Percentiles rank a stretch among this genome's conserved stretches.
Evolutionary conservation across 2,329 filamentous ascomycete genomes (phyloP).

Genomic region (Aspergillus ruber): DNA sequence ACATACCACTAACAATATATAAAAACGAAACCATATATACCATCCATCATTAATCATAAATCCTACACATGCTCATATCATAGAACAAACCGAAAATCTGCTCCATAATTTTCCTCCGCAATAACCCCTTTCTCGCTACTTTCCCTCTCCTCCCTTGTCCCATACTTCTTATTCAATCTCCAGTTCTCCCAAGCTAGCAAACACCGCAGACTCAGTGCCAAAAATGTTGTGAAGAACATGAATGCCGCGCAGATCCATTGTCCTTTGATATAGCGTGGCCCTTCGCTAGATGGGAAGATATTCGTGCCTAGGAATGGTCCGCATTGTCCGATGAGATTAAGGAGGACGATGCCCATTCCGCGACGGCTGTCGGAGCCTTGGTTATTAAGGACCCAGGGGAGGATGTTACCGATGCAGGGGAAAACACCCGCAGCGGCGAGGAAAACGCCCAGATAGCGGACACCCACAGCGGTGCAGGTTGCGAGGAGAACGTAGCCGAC

Average conservation of each 20-base stretch:
- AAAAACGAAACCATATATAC: not conserved
- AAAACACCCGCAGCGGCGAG: slow-evolving; percentile 58
- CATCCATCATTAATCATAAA: too few species aligned
- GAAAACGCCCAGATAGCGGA: slow-evolving; percentile 49
- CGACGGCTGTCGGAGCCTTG: slow-evolving; percentile 63
- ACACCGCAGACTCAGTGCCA: slow-evolving; percentile 49
- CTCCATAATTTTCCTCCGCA: slow-evolving; percentile 37
- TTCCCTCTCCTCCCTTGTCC: slow-evolving; percentile 17
- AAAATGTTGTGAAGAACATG: slow-evolving; percentile 52
- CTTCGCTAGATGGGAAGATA: slow-evolving; percentile 50
- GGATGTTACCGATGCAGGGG: slow-evolving; percentile 61
- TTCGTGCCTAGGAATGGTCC: slow-evolving; percentile 59
- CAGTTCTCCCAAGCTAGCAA: slow-evolving; percentile 56
- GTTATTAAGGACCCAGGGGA: slow-evolving; percentile 65
- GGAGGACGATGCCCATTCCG: slow-evolving; percentile 59
- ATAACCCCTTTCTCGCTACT: slow-evolving; percentile 13
- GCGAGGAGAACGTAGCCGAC: slow-evolving; percentile 62
- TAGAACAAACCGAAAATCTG: slow-evolving; percentile 32
- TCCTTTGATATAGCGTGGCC: slow-evolving; percentile 48
- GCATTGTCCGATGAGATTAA: slow-evolving; percentile 61
- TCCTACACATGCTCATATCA: slow-evolving; percentile 11
- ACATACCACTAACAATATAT: not conserved
- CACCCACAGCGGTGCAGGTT: slow-evolving; percentile 44
- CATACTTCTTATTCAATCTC: slow-evolving; percentile 49
- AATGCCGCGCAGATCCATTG: slow-evolving; percentile 56